Evolutionary conservation across 2,329 filamentous ascomycete species (phyloP).

Genomic region (Beauveria australis): DNA sequence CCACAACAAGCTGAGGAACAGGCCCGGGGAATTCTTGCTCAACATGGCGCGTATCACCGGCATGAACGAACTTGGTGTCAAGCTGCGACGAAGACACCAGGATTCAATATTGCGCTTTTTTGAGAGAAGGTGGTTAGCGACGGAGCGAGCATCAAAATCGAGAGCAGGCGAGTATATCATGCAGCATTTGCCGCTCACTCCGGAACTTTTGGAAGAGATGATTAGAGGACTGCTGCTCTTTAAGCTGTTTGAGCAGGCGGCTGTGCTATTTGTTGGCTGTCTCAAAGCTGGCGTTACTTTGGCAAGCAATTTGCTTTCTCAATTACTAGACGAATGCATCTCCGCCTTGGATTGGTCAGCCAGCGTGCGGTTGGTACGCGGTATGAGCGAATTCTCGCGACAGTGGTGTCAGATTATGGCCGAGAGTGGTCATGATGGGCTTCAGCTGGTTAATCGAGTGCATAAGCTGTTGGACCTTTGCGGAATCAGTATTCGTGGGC

Average conservation of each 20-base stretch:
- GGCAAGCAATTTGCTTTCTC: conserved; percentile 22
- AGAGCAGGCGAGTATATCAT: conserved; percentile 28
- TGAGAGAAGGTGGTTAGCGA: conserved; percentile 19
- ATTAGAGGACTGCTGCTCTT: conserved; percentile 42
- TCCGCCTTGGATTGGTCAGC: conserved; percentile 32
- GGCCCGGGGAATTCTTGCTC: conserved; percentile 35
- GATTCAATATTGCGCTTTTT: conserved; percentile 16
- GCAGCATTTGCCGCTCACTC: conserved; percentile 31
- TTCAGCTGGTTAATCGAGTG: conserved; percentile 24
- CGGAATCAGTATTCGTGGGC: conserved; percentile 18
- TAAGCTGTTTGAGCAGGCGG: conserved; percentile 35
- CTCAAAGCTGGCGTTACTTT: conserved; percentile 28
- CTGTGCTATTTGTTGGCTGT: conserved; percentile 31
- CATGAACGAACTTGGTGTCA: conserved; percentile 31
- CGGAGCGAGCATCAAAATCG: conserved; percentile 17
- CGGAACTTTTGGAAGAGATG: conserved; percentile 35
- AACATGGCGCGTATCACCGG: conserved; percentile 39
- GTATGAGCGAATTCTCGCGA: conserved; percentile 19
- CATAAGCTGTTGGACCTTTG: conserved; percentile 29
- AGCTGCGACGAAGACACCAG: conserved; percentile 27
- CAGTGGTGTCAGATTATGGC: conserved; percentile 21
- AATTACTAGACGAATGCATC: conserved; percentile 35
- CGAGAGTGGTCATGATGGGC: conserved; percentile 15
- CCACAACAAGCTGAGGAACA: conserved; percentile 36
- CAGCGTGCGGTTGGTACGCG: conserved; percentile 23